Conservation (phyloP, 257 asterid genomes). For the Nicotiana knightiana region DNA sequence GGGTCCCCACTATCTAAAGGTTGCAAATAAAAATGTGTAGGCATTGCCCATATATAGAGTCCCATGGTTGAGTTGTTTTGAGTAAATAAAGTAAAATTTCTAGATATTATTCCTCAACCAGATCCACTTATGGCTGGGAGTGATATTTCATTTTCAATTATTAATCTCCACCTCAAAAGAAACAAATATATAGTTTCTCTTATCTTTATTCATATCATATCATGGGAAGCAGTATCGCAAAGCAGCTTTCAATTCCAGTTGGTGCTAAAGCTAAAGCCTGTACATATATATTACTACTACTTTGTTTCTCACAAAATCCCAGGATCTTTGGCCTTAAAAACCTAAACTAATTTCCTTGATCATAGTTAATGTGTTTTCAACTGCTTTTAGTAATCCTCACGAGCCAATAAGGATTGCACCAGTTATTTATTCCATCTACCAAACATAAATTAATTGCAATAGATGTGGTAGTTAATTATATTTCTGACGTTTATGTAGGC, state of each 20-base stretch:
- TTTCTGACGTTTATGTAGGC: neutral
- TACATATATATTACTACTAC: neutral
- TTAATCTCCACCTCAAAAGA: slow-evolving; percentile 6
- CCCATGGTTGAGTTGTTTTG: slow-evolving; percentile 5
- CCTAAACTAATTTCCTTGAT: neutral
- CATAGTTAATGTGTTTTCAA: neutral
- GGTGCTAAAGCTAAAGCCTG: slow-evolving; percentile 4
- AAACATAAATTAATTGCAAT: slow-evolving; percentile 4
- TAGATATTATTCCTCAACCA: neutral
- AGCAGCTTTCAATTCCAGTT: slow-evolving; percentile 5
- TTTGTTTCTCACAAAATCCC: neutral
- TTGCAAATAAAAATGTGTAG: slow-evolving; percentile 12
- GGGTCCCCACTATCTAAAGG: slow-evolving; percentile 11
- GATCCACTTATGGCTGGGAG: neutral
- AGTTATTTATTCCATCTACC: neutral
- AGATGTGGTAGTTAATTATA: neutral
- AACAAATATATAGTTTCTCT: neutral
- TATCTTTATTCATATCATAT: neutral
- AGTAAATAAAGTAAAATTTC: slow-evolving; percentile 8
- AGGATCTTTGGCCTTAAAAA: neutral
- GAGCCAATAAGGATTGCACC: neutral
- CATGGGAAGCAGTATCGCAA: neutral
- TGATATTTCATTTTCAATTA: slow-evolving; percentile 2
- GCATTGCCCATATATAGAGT: slow-evolving; percentile 7
- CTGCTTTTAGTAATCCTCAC: neutral